Base-by-base conservation (phyloP, 176 grass and related monocot genomes). In the Oryza nivara region DNA sequence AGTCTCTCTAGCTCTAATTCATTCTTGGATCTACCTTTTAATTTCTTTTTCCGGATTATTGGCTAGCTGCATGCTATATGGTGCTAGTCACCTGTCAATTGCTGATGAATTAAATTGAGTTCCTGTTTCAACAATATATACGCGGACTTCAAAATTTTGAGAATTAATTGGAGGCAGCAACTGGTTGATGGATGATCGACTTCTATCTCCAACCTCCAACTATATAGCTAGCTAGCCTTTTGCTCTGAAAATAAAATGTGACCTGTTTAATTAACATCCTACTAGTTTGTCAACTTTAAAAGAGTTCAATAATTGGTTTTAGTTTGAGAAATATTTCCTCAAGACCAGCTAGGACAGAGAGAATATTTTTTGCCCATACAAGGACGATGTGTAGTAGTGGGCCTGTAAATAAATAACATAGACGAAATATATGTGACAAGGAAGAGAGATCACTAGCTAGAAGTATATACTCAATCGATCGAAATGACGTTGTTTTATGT, bases 401-500 rank as follows among this genome's bases (percentile, higher is more conserved):
- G 16, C 52, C 52, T 56, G 5, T 56, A 58, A 58, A 20, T 58
- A 8, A 58, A 52, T 11, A 17, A 56, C 19, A 56, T 19, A 12
- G 56, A 26, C 26, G 26, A 70, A 69, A 23, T 67, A 49, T 68
- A 73, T 74, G 73, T 22, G 26, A 61, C 1, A 36, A 65, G 73
- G 49, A 44, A 72, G n/a, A 75, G 26, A 48, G 30, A 32, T 28
- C 28, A 28, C 34, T 71, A 78, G 10, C 23, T 71, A 78, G 10
- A 83, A 67, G 45, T 5, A 61, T 43, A 40, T 71, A 81, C 28
- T 25, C 52, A 16, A 56, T 56, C n/a, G 67, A 67, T 77, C 28
- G 79, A 83, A 79, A 83, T 74, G 68, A 36, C 40, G 38, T 70
- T 17, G 52, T 56, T 87, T 66, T 87, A 84, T 87, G 70, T 64